Evolutionary conservation across 129 eudicot species (phyloP), one percentile per base, ranked within the genome.

Genomic region (Flaveria ramosissima): DNA sequence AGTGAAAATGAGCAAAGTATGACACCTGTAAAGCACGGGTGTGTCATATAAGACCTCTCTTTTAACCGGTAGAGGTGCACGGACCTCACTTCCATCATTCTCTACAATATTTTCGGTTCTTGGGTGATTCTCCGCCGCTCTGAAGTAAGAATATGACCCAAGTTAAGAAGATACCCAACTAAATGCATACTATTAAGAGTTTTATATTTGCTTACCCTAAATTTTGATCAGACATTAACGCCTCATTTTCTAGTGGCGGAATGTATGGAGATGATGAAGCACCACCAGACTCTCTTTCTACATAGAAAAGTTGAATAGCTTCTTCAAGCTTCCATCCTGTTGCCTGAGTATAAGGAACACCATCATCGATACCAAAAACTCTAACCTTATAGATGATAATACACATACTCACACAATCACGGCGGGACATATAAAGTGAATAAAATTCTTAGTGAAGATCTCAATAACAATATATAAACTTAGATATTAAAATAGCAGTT

Each of bases 321-420:
- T 93, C 98, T 71, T 93, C 98, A 63, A 93, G 97, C 78, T 90
- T 80, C 98, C 98, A 93, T 72, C 88, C 80, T 72, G 98, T 93
- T 10, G 97, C 98, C 98, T 93, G 86, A 39, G 41, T 66, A 41
- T 42, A 63, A 15, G 21, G 4, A 63, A 63, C 69, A 63, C 21
- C 46, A 30, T 30, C 69, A 14, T 63, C 20, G 14, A 62, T 62
- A 15, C 68, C 17, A 27, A 27, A 62, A 14, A 13, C 41, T 27
- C 17, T 60, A 23, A 62, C n/a, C 12, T 60, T 13, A 24, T 24
- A 60, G 39, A 24, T 24, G 66, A 60, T 24, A 60, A 60, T 23
- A 60, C 3, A 27, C n/a, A 61, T 26, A 6, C 68, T 32, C 68
- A 62, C 30, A 62, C 68, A 62, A 62, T 14, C 45, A 27, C 21